Percentiles rank a stretch among this genome's conserved stretches.
phyloP scores from a whole-genome alignment of 371 early-diverging fungal genomes.

The Mucor saturninus region DNA sequence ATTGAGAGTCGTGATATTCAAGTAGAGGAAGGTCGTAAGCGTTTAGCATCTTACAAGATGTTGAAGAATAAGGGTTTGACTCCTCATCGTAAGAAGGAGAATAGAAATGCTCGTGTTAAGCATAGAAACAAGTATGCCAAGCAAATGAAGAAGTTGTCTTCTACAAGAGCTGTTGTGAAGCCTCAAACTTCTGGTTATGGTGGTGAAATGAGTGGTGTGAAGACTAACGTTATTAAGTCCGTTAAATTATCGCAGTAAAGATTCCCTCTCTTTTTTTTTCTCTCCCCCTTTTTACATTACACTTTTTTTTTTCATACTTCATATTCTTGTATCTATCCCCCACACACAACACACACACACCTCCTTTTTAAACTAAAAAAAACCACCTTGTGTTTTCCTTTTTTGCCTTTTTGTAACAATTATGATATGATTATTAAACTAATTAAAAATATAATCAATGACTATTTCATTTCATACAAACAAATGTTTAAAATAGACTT shows the following conservation, averaged over 20 bases:
- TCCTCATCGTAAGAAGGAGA: slow-evolving; percentile 91
- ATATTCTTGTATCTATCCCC: slow-evolving; percentile 6
- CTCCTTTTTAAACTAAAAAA: not conserved
- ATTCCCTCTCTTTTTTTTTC: not conserved
- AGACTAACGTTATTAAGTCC: slow-evolving; percentile 80
- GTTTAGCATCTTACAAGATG: slow-evolving; percentile 86
- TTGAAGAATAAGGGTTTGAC: slow-evolving; percentile 96
- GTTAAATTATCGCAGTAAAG: slow-evolving; percentile 60
- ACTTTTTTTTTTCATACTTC: not conserved
- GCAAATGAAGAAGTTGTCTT: slow-evolving; percentile 89
- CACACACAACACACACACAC: not conserved
- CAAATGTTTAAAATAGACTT: too few relatives aligned
- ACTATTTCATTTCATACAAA: too few relatives aligned
- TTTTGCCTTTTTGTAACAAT: not conserved
- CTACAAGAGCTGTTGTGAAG: slow-evolving; percentile 73
- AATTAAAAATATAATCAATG: not conserved
- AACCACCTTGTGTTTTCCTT: not conserved
- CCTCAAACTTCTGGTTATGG: slow-evolving; percentile 74
- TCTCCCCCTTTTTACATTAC: not conserved
- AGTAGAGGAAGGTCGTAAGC: slow-evolving; percentile 71
- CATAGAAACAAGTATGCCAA: slow-evolving; percentile 84
- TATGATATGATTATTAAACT: slow-evolving; percentile 1
- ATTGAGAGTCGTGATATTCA: slow-evolving; percentile 47
- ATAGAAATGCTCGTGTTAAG: slow-evolving; percentile 96
- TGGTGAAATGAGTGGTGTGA: slow-evolving; percentile 96